phyloP scores from a whole-genome alignment of 441 rosid genomes.

The Croton setiger region DNA sequence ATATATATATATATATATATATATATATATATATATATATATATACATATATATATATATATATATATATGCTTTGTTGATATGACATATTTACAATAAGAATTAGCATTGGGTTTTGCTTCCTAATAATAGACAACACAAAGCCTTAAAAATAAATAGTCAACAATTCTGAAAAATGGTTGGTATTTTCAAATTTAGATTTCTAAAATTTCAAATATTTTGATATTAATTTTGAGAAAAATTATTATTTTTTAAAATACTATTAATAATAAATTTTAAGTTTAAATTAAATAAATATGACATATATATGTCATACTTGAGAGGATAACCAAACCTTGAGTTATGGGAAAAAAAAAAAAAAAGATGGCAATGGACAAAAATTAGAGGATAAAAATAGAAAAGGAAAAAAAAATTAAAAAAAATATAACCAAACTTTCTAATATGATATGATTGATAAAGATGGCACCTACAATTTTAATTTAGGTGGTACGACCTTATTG shows the following conservation, averaged over 20 bases:
- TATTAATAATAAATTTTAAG: no score
- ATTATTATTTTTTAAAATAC: no score
- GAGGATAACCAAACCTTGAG: slow-evolving; percentile 10
- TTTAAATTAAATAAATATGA: no score
- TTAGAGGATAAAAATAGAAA: not conserved
- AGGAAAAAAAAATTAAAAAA: not conserved
- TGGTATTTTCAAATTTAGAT: no score
- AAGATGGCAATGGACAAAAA: slow-evolving; percentile 1
- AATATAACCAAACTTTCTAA: not conserved
- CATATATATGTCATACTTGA: not conserved
- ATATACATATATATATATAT: no score
- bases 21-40: no score
- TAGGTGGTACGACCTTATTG: slow-evolving; percentile 6
- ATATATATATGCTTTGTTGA: not conserved
- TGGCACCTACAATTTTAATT: not conserved
- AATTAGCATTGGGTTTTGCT: not conserved
- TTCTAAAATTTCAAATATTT: not conserved
- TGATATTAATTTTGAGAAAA: no score
- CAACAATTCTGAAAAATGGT: not conserved
- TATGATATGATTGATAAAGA: slow-evolving; percentile 11
- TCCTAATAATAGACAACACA: not conserved
- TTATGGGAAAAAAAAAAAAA: not conserved
- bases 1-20: no score
- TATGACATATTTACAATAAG: not conserved
- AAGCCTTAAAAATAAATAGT: not conserved